Evolutionary conservation across 2,329 filamentous ascomycete genomes (phyloP).

Genomic region (Aphanoascus verrucosus): DNA sequence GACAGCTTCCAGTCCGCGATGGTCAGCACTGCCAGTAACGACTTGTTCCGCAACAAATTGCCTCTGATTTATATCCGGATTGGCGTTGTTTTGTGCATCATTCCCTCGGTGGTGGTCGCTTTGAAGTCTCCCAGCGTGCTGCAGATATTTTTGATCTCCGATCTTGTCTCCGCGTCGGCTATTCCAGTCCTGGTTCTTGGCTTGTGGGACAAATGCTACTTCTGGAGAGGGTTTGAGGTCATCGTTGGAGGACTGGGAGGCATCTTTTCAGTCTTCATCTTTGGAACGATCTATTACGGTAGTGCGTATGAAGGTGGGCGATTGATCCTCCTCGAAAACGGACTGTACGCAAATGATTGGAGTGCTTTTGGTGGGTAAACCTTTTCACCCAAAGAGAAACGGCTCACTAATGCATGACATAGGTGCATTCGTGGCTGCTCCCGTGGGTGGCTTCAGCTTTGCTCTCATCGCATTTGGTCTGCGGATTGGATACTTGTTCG

Average conservation of each 20-base stretch:
- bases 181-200: constrained; percentile 69
- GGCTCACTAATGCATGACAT: neutral
- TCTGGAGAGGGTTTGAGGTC: constrained; percentile 71
- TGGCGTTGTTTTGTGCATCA: constrained; percentile 59
- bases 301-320: constrained; percentile 52
- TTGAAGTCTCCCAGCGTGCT: constrained; percentile 19
- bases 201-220: constrained; percentile 53
- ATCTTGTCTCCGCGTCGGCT: constrained; percentile 60
- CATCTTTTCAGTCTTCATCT: constrained; percentile 69
- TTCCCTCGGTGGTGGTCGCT: constrained; percentile 50
- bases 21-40: constrained; percentile 75
- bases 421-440: constrained; percentile 66
- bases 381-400: neutral
- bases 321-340: constrained; percentile 60
- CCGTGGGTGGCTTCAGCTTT: constrained; percentile 63
- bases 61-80: constrained; percentile 63
- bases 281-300: constrained; percentile 68
- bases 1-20: constrained; percentile 74
- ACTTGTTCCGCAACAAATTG: constrained; percentile 71
- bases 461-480: constrained; percentile 52
- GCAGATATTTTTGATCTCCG: constrained; percentile 18
- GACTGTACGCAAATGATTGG: constrained; percentile 69
- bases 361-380: constrained; percentile 55
- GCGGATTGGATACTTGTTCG: constrained; percentile 50
- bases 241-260: constrained; percentile 67